Evolutionary conservation across 139 green algal species (phyloP), one percentile per base, ranked within the genome.

Genomic region (Microglena sp.): DNA sequence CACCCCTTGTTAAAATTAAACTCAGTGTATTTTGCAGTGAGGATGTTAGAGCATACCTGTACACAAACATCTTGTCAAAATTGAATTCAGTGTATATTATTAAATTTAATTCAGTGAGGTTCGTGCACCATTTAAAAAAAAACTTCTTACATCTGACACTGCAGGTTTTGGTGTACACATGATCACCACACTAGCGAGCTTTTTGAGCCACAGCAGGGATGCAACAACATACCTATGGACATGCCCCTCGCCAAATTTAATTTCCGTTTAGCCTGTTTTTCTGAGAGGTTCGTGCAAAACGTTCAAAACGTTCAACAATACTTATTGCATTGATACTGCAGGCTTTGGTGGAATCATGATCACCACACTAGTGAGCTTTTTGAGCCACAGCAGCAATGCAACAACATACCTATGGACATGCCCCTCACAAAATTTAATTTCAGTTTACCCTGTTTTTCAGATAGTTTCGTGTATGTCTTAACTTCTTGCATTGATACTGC

Each of bases 321-420:
- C 35, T 70, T 75, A 7, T 28, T 24, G 21, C 30, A 55, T 55
- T 7, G 73, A 78, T 24, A 82, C 72, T 57, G 70, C 84, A 65
- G 84, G 74, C 4, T 87, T 86, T 46, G 83, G 62, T 1, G 82
- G 77, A 0, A 72, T 98, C 40, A 97, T 97, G 82, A 72, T 98
- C 31, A 98, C 93, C 1, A 91, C 89, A 0, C 76, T 96, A 2
- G 60, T 99, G n/a, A 91, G 77, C 76, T 97, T 95, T 72, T 66
- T 97, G 27, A 93, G 82, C 4, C 93, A 98, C 77, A 94, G 85
- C 26, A n/a, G n/a, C n/a, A n/a, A n/a, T n/a, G n/a, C n/a, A n/a
- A n/a, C n/a, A n/a, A n/a, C n/a, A n/a, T n/a, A n/a, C n/a, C n/a
- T n/a, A n/a, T n/a, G n/a, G n/a, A n/a, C n/a, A n/a, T n/a, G n/a